phyloP scores from a whole-genome alignment of 177 flowering plant genomes.

The Tripterygium wilfordii region DNA sequence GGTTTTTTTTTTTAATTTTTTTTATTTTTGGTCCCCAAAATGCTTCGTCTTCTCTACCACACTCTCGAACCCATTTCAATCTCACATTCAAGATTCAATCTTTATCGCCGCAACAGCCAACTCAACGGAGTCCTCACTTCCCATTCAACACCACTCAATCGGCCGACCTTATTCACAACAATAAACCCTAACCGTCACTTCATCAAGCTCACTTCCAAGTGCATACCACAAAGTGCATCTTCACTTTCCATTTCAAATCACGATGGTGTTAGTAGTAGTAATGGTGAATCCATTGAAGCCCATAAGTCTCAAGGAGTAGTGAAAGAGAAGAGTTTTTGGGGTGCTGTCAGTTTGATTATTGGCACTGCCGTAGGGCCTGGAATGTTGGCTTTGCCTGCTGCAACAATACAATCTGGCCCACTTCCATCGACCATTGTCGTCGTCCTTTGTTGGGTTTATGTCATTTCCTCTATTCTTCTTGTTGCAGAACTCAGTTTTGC shows the following conservation, averaged over 20 bases:
- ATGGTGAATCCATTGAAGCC: not conserved
- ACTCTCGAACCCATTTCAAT: not conserved
- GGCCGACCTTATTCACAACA: not conserved
- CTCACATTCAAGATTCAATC: slow-evolving; percentile 1
- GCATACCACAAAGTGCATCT: not conserved
- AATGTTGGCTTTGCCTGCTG: slow-evolving; percentile 61
- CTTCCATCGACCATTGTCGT: slow-evolving; percentile 51
- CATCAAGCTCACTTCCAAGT: not conserved
- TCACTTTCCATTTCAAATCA: not conserved
- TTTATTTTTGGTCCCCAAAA: not conserved
- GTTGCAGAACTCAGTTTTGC: slow-evolving; percentile 75
- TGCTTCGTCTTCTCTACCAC: slow-evolving; percentile 3
- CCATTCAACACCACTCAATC: not conserved
- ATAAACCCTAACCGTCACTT: no score
- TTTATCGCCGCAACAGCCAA: not conserved
- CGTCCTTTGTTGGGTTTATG: slow-evolving; percentile 61
- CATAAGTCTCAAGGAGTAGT: not conserved
- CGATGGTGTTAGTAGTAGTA: not conserved
- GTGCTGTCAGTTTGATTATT: slow-evolving; percentile 57
- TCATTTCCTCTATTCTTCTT: slow-evolving; percentile 55
- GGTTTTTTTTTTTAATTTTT: not conserved
- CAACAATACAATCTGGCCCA: slow-evolving; percentile 58
- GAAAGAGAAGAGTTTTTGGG: slow-evolving; percentile 56
- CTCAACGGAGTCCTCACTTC: not conserved
- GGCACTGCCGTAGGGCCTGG: slow-evolving; percentile 86